Base-by-base conservation (phyloP, 2,329 filamentous ascomycete species). In the Paramyrothecium sp. region DNA sequence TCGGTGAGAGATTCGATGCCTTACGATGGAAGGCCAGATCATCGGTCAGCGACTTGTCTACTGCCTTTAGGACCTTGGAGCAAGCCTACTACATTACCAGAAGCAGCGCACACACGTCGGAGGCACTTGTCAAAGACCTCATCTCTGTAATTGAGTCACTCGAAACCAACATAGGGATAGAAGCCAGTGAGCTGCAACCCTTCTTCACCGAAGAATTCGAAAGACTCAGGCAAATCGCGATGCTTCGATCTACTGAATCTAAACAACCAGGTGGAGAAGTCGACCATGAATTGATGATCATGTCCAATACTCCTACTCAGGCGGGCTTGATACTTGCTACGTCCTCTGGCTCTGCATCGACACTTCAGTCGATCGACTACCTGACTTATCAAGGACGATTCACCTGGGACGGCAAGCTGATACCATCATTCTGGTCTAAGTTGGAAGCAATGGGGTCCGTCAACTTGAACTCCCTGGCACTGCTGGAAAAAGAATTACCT, bases 401-500 rank as follows among this genome's bases (percentile, higher is more conserved):
- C 41, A 61, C 66, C 5, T 78, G 77, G 75, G 69, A 77, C 54
- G 76, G 77, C 19, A 74, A 71, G 53, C 68, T 79, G 49, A 60
- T 70, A 3, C 61, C 67, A 17, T 79, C 80, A 1, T 66, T 91
- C 3, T 74, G 90, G 63, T 74, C 76, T 16, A 86, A 81, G 62
- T 71, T 89, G 51, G 75, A 81, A 53, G 73, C 70, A 2, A 70
- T 87, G 19, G 73, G 74, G 13, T 75, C 79, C 22, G 83, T 87
- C 1, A 82, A 76, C 50, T 73, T 92, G 44, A 80, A 80, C 50
- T 84, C 86, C 47, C 73, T 92, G 51, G 78, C 82, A 49, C 77
- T 89, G 19, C 76, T 92, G 0, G 86, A 90, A 69, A 75, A 78
- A 1, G 89, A 92, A 66, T 73, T 90, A 53, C 85, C 86, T 10